Percentiles rank a stretch among this genome's conserved stretches.
Conservation (phyloP, 306 rosid genomes). For the Cucumis melo region DNA sequence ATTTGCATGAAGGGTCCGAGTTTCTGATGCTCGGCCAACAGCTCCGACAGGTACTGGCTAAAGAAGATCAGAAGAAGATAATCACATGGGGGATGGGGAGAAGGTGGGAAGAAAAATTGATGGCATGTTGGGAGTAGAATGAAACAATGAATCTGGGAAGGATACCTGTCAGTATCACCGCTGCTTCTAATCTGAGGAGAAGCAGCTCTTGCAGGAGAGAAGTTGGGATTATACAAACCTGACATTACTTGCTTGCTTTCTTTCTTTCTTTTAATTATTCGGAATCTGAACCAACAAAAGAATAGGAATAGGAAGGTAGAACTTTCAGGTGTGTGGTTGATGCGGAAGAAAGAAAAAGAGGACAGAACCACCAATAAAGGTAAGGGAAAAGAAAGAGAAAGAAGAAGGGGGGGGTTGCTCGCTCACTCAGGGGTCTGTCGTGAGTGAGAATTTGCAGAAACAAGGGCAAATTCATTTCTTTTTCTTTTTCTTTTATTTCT, state of each 20-base stretch:
- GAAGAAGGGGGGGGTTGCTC: background rate
- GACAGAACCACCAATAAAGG: slow-evolving; percentile 45
- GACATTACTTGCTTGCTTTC: slow-evolving; percentile 29
- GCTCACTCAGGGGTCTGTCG: background rate
- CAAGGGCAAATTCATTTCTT: no score
- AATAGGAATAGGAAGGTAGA: slow-evolving; percentile 20
- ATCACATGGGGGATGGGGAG: background rate
- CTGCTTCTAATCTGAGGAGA: slow-evolving; percentile 86
- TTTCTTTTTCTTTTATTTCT: background rate
- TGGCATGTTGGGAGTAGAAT: no score
- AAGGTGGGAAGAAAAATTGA: no score
- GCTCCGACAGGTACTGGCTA: slow-evolving; percentile 84
- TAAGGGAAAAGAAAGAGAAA: slow-evolving; percentile 15
- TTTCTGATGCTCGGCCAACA: slow-evolving; percentile 85
- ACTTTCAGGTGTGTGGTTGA: slow-evolving; percentile 34
- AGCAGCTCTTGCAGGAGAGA: slow-evolving; percentile 94
- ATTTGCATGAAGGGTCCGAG: slow-evolving; percentile 89
- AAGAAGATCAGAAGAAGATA: slow-evolving; percentile 8
- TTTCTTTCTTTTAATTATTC: slow-evolving; percentile 4
- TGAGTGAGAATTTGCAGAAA: slow-evolving; percentile 1
- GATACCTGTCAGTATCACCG: slow-evolving; percentile 70
- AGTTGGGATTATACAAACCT: slow-evolving; percentile 92
- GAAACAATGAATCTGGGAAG: background rate
- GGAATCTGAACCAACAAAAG: slow-evolving; percentile 38
- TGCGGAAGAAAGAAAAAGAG: slow-evolving; percentile 47